Conservation (phyloP, 1,284 basidiomycete genomes). For the Mycena citricolor region DNA sequence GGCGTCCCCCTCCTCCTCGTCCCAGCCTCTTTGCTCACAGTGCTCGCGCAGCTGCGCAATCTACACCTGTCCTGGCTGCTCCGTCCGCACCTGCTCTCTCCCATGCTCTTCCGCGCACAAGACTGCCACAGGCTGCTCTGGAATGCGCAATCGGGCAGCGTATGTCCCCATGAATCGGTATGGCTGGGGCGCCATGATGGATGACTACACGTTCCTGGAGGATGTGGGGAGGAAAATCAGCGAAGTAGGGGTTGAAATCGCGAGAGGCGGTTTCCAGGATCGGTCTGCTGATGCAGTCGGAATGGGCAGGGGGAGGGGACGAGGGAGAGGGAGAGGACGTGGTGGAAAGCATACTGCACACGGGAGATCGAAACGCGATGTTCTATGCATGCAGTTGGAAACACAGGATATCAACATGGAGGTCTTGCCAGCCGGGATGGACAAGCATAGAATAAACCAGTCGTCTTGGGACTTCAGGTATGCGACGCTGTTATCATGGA, state of each 20-base stretch:
- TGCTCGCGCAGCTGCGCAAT: constrained; percentile 50
- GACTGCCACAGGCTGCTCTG: constrained; percentile 59
- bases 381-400: constrained; percentile 66
- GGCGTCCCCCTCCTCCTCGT: constrained; percentile 9
- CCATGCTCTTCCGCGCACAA: constrained; percentile 77
- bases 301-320: constrained; percentile 19
- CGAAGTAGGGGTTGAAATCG: constrained; percentile 73
- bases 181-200: constrained; percentile 79
- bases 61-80: constrained; percentile 84
- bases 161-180: constrained; percentile 82
- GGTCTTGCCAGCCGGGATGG: constrained; percentile 81
- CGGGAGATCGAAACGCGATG: constrained; percentile 54
- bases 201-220: constrained; percentile 84
- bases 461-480: constrained; percentile 81
- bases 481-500: constrained; percentile 28
- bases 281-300: constrained; percentile 6
- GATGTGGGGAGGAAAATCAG: constrained; percentile 70
- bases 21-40: constrained; percentile 45
- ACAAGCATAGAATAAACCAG: constrained; percentile 70
- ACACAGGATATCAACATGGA: constrained; percentile 71
- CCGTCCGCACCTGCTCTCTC: constrained; percentile 69
- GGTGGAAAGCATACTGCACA: constrained; percentile 25
- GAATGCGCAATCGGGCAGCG: constrained; percentile 68
- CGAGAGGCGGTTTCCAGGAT: constrained; percentile 34
- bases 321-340: constrained; percentile 28